A percentile compares a stretch with the other conserved stretches of the same genome.
These are phyloP conservation scores for Pichia ethanolica DNA, from an alignment of 805 yeast genomes.

Conservation along the genomic window DNA sequence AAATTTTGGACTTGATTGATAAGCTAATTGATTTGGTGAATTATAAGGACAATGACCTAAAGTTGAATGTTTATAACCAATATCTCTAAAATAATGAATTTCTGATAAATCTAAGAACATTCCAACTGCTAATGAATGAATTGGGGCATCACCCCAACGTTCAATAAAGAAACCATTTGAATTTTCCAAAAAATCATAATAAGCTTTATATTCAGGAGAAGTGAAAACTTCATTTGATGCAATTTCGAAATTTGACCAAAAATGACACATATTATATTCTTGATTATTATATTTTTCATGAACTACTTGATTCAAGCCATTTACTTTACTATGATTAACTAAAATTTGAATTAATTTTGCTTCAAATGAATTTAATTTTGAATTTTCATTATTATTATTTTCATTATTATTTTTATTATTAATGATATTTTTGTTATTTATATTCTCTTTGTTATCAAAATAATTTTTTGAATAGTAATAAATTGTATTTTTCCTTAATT, in stretches of 20 bases:
- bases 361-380: constrained; percentile 17
- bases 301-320: constrained; percentile 25
- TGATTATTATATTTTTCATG: constrained; percentile 59
- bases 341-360: constrained; percentile 30
- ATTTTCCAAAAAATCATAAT: constrained; percentile 60
- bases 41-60: constrained; percentile 80
- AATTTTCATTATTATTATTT: neutral
- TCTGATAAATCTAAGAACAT: constrained; percentile 62
- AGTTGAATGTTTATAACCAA: constrained; percentile 80
- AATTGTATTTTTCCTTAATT: constrained; percentile 21
- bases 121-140: constrained; percentile 82
- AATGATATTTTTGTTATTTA: too few species aligned
- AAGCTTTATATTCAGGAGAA: constrained; percentile 55
- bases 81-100: constrained; percentile 85
- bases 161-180: constrained; percentile 83
- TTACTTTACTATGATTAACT: constrained; percentile 30
- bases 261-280: constrained; percentile 74
- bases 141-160: constrained; percentile 98
- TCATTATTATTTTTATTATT: neutral
- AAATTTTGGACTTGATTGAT: constrained; percentile 29
- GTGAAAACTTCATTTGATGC: constrained; percentile 74
- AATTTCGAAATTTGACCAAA: constrained; percentile 92
- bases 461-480: constrained; percentile 17
- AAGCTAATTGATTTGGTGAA: constrained; percentile 46
- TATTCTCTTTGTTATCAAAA: neutral